Evolutionary conservation across 2,329 filamentous ascomycete species (phyloP).

Genomic region (Thielaviopsis punctulata): DNA sequence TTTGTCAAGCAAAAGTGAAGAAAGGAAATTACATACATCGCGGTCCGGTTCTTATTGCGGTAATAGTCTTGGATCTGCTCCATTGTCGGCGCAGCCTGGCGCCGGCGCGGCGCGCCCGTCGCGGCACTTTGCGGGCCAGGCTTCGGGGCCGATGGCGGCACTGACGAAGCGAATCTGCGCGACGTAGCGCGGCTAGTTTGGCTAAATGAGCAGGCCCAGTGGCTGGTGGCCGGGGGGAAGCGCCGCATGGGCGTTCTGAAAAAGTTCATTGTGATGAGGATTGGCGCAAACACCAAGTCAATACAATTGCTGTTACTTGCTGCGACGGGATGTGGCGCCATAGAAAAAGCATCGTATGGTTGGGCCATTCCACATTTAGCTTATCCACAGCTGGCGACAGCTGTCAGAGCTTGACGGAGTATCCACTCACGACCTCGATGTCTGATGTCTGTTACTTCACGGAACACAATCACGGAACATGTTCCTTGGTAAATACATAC

Average conservation of each 20-base stretch:
- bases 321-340: not conserved
- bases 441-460: too few species aligned
- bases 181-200: conserved; percentile 7
- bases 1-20: not conserved
- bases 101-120: conserved; percentile 17
- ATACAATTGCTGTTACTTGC: not conserved
- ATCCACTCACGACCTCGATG: not conserved
- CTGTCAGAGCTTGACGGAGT: not conserved
- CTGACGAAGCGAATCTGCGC: conserved; percentile 10
- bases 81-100: conserved; percentile 28
- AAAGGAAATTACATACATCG: conserved; percentile 18
- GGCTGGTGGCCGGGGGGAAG: conserved; percentile 1
- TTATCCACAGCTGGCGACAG: not conserved
- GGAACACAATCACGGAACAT: too few species aligned
- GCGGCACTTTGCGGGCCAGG: conserved; percentile 11
- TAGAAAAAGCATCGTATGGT: conserved; percentile 1
- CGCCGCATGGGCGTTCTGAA: conserved; percentile 9
- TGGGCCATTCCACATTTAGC: not conserved
- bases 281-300: not conserved
- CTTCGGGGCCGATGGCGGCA: conserved; percentile 5
- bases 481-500: too few species aligned
- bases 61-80: conserved; percentile 47
- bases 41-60: conserved; percentile 49
- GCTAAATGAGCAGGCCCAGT: conserved; percentile 9
- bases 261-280: conserved; percentile 7